These are phyloP conservation scores for Macrocybe sp. DNA, from an alignment of 1,284 basidiomycete species.

Conservation along the genomic window DNA sequence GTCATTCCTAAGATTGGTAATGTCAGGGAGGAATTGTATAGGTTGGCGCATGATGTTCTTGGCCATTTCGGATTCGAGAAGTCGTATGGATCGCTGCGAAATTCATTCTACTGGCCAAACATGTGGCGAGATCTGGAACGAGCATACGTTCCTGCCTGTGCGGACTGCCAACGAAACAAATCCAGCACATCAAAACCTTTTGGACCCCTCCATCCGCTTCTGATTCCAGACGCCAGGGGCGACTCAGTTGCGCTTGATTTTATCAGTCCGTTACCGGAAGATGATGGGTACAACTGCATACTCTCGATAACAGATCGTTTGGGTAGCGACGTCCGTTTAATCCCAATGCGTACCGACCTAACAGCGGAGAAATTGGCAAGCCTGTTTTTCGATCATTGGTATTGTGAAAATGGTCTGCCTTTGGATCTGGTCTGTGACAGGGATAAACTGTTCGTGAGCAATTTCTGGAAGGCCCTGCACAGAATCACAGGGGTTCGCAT, in stretches of 20 bases:
- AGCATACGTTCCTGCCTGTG: slow-evolving; percentile 8
- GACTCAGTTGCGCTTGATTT: slow-evolving; percentile 4
- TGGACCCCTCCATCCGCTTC: slow-evolving; percentile 12
- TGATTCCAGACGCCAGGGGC: slow-evolving; percentile 7
- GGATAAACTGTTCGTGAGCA: slow-evolving; percentile 17
- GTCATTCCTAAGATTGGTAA: too few species aligned
- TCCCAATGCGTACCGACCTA: not conserved
- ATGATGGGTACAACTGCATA: slow-evolving; percentile 6
- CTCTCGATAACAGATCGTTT: slow-evolving; percentile 1
- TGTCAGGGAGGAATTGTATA: too few species aligned
- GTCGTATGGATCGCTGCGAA: not conserved
- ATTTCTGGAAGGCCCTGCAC: slow-evolving; percentile 1
- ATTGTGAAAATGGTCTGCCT: slow-evolving; percentile 20
- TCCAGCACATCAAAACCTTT: slow-evolving; percentile 1
- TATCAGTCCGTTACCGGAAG: slow-evolving; percentile 3
- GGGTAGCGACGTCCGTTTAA: not conserved
- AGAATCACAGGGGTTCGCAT: not conserved
- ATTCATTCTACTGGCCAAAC: not conserved
- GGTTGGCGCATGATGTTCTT: too few species aligned
- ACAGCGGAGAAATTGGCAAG: slow-evolving; percentile 3
- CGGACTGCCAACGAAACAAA: slow-evolving; percentile 14
- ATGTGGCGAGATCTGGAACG: not conserved
- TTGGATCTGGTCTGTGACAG: slow-evolving; percentile 12
- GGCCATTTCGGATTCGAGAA: too few species aligned
- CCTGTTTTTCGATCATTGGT: slow-evolving; percentile 26